Evolutionary conservation across 2,329 filamentous ascomycete genomes (phyloP).

Genomic region (Fusarium nisikadoi): DNA sequence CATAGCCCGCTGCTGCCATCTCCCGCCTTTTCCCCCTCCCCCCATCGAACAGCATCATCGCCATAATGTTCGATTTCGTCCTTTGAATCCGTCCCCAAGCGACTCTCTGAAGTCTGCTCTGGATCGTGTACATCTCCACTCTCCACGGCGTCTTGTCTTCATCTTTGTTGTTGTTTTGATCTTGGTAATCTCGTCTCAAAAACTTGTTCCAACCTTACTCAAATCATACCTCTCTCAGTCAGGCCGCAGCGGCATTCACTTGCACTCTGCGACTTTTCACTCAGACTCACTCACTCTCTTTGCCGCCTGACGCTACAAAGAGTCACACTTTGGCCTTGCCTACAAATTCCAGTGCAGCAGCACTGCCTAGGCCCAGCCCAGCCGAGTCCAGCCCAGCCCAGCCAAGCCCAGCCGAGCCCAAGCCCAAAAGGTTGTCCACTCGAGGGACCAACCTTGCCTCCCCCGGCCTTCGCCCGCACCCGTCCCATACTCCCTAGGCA

Average conservation of each 20-base stretch:
- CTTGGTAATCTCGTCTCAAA: constrained; percentile 26
- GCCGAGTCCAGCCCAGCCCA: constrained; percentile 32
- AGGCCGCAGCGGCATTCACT: constrained; percentile 62
- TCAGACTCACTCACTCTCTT: constrained; percentile 28
- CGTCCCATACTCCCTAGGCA: not conserved
- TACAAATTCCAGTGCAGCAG: constrained; percentile 39
- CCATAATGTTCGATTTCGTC: constrained; percentile 64
- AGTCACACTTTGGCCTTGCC: constrained; percentile 29
- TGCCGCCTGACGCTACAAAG: constrained; percentile 35
- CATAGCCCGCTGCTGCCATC: constrained; percentile 46
- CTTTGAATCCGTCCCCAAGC: constrained; percentile 62
- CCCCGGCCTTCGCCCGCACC: constrained; percentile 30
- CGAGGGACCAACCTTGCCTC: constrained; percentile 39
- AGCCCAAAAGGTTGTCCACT: constrained; percentile 36
- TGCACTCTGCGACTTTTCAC: constrained; percentile 57
- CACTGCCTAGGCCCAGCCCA: constrained; percentile 40
- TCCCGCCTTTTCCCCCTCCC: constrained; percentile 53
- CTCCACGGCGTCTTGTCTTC: constrained; percentile 49
- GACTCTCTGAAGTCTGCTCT: constrained; percentile 67
- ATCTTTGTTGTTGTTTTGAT: constrained; percentile 42
- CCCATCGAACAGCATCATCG: constrained; percentile 62
- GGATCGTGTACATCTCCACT: constrained; percentile 53
- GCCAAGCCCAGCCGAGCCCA: constrained; percentile 33
- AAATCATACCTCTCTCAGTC: constrained; percentile 25
- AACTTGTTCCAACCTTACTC: constrained; percentile 3